phyloP scores from a whole-genome alignment of 2,329 filamentous ascomycete species.

The Sporothrix globosa region DNA sequence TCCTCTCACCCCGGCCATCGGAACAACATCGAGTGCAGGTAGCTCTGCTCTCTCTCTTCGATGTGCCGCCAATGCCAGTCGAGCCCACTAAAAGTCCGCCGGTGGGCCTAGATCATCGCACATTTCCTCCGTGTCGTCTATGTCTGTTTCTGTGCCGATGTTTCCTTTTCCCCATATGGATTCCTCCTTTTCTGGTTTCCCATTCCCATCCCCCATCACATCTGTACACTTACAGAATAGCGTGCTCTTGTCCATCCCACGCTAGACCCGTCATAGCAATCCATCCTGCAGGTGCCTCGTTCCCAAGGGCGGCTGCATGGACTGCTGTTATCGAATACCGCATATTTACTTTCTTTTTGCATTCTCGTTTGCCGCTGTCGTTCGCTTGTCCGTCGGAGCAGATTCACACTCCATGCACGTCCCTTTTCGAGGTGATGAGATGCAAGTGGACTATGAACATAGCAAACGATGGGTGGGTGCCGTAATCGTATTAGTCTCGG shows the following conservation, averaged over 20 bases:
- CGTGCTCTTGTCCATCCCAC: constrained; percentile 2
- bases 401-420: constrained; percentile 4
- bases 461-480: not conserved
- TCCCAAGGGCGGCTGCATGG: constrained; percentile 22
- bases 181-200: not conserved
- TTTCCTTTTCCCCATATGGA: constrained; percentile 11
- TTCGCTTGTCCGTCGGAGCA: not conserved
- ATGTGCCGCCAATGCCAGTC: not conserved
- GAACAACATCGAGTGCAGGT: not conserved
- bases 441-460: not conserved
- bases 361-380: not conserved
- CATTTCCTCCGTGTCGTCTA: not conserved
- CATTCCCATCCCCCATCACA: not conserved
- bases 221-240: constrained; percentile 2
- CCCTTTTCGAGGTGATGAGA: not conserved
- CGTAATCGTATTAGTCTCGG: constrained; percentile 8
- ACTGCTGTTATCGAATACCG: constrained; percentile 5
- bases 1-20: not conserved
- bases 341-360: not conserved
- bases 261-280: constrained; percentile 20
- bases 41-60: not conserved
- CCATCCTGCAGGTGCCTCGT: not conserved
- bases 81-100: not conserved
- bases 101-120: constrained; percentile 18
- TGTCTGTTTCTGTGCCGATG: not conserved